Evolutionary conservation across 768 basidiomycete genomes (phyloP).

Genomic region (Leccinum incarnatum): DNA sequence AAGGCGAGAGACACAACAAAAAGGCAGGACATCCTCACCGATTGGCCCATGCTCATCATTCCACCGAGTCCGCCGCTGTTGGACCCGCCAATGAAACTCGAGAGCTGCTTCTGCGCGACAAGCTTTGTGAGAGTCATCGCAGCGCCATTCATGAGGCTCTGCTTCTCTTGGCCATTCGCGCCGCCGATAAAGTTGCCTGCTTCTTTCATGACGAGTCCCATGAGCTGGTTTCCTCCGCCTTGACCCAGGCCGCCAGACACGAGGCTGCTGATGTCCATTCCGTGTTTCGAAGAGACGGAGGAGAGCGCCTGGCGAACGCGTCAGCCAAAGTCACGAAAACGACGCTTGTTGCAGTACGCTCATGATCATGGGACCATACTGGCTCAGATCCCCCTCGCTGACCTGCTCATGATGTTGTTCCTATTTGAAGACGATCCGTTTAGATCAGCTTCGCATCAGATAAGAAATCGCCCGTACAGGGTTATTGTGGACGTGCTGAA

Average conservation of each 20-base stretch:
- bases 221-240: slow-evolving; percentile 58
- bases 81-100: slow-evolving; percentile 47
- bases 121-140: slow-evolving; percentile 86
- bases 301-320: slow-evolving; percentile 17
- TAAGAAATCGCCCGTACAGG: slow-evolving; percentile 5
- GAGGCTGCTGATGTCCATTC: slow-evolving; percentile 32
- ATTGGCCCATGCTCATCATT: slow-evolving; percentile 43
- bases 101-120: slow-evolving; percentile 60
- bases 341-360: slow-evolving; percentile 5
- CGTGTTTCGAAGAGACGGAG: slow-evolving; percentile 20
- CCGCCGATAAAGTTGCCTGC: slow-evolving; percentile 71
- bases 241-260: slow-evolving; percentile 36
- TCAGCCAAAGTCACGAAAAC: slow-evolving; percentile 4
- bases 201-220: slow-evolving; percentile 86
- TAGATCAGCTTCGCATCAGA: background rate
- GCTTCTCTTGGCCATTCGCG: slow-evolving; percentile 60
- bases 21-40: slow-evolving; percentile 39
- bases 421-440: slow-evolving; percentile 4
- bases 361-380: slow-evolving; percentile 22
- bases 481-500: slow-evolving; percentile 24
- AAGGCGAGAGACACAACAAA: background rate
- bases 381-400: slow-evolving; percentile 4
- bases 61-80: slow-evolving; percentile 68
- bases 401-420: slow-evolving; percentile 17
- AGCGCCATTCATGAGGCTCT: slow-evolving; percentile 82